Evolutionary conservation across 495 filamentous ascomycete genomes (phyloP), one percentile per base, ranked within the genome.

Genomic region (Aspergillus avenaceus): DNA sequence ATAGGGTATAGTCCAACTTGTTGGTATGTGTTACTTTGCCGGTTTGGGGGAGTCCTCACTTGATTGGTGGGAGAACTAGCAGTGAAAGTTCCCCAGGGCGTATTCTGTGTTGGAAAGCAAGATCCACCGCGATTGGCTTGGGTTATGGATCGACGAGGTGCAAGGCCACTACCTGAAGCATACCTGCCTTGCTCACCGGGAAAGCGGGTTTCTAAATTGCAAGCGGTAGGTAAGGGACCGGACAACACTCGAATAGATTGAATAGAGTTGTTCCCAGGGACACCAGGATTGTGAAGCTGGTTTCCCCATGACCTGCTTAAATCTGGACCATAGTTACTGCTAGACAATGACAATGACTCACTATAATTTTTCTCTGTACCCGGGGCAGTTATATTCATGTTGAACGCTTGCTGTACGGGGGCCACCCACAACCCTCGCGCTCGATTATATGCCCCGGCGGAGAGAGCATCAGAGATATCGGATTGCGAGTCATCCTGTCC

Each of bases 401-500:
- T 60, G 41, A 68, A 63, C 27, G 50, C 41, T 19, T 63, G 56
- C 45, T 69, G 65, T 13, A 58, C 53, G 22, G 66, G 59, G 23
- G 69, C 61, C 18, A 67, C 72, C 87, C 87, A 91, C 54, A 85
- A 80, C 40, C 75, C 83, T 41, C 82, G 78, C 53, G 77, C 55
- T 53, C 80, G 78, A 61, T 76, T 84, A 62, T 81, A 84, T 4
- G 73, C 80, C 34, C 71, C 79, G 41, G 77, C 66, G 48, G 84
- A 84, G 53, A 82, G 56, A 28, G 76, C 64, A 59, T 89, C 87
- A 34, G 81, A 77, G 13, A 65, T 78, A 46, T 81, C 82, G 31
- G 84, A 86, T 28, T 79, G 80, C 45, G 76, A 68, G 60, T 91
- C 88, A 32, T 91, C 86, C 52, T 81, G 78, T 22, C 69, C 54